A percentile compares a stretch with the other conserved stretches of the same genome.
Conservation (phyloP, 78 protist species). For the Kipferlia bialata region DNA sequence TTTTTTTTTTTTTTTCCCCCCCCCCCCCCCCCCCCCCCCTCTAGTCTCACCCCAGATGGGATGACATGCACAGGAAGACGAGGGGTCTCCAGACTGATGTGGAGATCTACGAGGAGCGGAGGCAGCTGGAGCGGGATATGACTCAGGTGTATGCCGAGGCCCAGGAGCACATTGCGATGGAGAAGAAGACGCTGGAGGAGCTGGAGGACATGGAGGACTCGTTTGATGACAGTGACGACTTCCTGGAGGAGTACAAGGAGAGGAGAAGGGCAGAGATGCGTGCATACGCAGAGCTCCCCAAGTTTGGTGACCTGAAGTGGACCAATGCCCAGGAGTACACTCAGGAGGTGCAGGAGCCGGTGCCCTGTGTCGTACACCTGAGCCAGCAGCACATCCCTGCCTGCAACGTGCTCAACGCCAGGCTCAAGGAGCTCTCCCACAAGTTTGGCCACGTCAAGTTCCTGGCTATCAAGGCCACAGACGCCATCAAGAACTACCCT, state of each 20-base stretch:
- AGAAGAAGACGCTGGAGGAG: background rate
- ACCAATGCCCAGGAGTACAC: background rate
- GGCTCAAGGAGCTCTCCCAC: background rate
- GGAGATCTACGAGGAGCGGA: background rate
- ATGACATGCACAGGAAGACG: background rate
- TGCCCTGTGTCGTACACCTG: background rate
- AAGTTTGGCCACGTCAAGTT: background rate
- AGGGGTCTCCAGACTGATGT: background rate
- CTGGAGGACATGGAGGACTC: background rate
- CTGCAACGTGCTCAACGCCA: background rate
- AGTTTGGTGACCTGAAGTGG: background rate
- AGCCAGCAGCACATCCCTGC: background rate
- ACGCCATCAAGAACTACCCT: slow-evolving; percentile 44
- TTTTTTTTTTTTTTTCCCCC: no score
- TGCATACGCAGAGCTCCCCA: background rate
- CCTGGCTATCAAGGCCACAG: background rate
- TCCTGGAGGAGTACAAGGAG: background rate
- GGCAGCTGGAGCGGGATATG: background rate
- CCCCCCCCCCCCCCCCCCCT: no score
- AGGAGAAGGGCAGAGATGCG: background rate
- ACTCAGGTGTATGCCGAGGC: background rate
- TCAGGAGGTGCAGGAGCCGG: background rate
- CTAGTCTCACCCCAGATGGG: no score
- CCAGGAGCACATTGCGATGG: background rate
- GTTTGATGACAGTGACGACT: background rate